phyloP scores from a whole-genome alignment of 1,139 yeast species.

The Chernovozyma aurita region DNA sequence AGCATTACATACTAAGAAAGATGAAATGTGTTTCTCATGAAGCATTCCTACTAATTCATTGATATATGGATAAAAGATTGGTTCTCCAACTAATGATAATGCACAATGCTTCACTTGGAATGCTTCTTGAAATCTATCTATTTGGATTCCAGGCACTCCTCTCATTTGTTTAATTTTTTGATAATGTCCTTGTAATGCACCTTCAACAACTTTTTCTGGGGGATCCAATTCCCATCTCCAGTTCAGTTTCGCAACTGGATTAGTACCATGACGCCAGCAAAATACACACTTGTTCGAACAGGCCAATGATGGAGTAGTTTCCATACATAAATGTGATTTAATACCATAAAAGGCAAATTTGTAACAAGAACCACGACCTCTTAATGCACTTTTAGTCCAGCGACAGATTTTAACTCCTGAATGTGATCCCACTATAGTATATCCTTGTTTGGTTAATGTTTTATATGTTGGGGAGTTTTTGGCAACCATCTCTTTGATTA shows the following conservation, averaged over 20 bases:
- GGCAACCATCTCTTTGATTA: conserved; percentile 82
- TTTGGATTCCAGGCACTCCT: conserved; percentile 92
- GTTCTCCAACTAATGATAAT: conserved; percentile 87
- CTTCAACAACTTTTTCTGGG: conserved; percentile 77
- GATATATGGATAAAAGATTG: conserved; percentile 88
- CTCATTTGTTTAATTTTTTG: conserved; percentile 89
- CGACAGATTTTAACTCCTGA: conserved; percentile 94
- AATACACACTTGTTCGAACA: conserved; percentile 95
- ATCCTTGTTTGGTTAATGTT: conserved; percentile 88
- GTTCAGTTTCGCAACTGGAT: conserved; percentile 86
- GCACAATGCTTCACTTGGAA: conserved; percentile 90
- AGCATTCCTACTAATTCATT: conserved; percentile 78
- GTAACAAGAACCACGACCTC: conserved; percentile 94
- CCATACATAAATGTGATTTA: conserved; percentile 90
- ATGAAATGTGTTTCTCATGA: conserved; percentile 73
- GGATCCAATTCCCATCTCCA: conserved; percentile 97
- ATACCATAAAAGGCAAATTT: conserved; percentile 91
- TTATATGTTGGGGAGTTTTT: conserved; percentile 85
- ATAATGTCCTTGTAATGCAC: conserved; percentile 87
- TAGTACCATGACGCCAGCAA: conserved; percentile 97
- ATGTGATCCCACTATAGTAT: conserved; percentile 88
- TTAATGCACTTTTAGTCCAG: conserved; percentile 91
- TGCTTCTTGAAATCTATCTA: conserved; percentile 87
- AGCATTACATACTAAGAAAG: conserved; percentile 90
- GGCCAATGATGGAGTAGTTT: conserved; percentile 87